Evolutionary conservation across 805 yeast genomes (phyloP).

Genomic region (Kodamaea neixiangensis): DNA sequence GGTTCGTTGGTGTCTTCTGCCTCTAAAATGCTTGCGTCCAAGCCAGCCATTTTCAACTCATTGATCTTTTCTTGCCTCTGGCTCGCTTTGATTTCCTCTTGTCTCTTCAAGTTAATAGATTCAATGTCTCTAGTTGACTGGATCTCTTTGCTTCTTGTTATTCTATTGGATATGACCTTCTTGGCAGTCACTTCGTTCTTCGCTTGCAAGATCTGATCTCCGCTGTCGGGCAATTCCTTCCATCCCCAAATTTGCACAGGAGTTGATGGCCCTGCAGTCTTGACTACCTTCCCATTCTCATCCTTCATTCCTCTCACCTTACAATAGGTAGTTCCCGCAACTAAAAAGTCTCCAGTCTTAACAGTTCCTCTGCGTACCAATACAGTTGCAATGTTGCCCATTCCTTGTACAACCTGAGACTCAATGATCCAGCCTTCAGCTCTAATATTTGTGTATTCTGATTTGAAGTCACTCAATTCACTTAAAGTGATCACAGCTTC

Average conservation of each 20-base stretch:
- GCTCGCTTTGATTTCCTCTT: slow-evolving; percentile 52
- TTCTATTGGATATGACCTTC: slow-evolving; percentile 67
- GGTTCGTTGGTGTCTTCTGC: slow-evolving; percentile 29
- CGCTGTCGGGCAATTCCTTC: slow-evolving; percentile 91
- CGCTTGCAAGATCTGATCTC: slow-evolving; percentile 80
- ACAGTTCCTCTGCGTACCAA: slow-evolving; percentile 79
- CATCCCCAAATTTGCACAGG: slow-evolving; percentile 94
- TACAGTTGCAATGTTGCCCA: slow-evolving; percentile 85
- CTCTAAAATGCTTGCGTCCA: slow-evolving; percentile 49
- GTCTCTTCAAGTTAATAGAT: slow-evolving; percentile 66
- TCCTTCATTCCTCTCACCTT: slow-evolving; percentile 77
- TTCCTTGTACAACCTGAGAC: slow-evolving; percentile 75
- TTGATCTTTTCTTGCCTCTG: slow-evolving; percentile 54
- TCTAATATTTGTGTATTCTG: slow-evolving; percentile 51
- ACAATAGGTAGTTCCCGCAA: slow-evolving; percentile 87
- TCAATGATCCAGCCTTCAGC: slow-evolving; percentile 91
- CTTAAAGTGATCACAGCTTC: slow-evolving; percentile 85
- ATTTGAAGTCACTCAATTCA: slow-evolving; percentile 77
- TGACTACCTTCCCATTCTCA: slow-evolving; percentile 65
- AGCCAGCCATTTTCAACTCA: slow-evolving; percentile 62
- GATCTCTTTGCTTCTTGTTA: slow-evolving; percentile 50
- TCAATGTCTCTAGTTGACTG: slow-evolving; percentile 68
- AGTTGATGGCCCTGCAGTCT: slow-evolving; percentile 77
- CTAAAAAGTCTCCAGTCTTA: slow-evolving; percentile 67
- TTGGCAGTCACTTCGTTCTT: slow-evolving; percentile 73